Evolutionary conservation across 2,329 filamentous ascomycete genomes (phyloP), one percentile per base, ranked within the genome.

Genomic region (Nemania serpens): DNA sequence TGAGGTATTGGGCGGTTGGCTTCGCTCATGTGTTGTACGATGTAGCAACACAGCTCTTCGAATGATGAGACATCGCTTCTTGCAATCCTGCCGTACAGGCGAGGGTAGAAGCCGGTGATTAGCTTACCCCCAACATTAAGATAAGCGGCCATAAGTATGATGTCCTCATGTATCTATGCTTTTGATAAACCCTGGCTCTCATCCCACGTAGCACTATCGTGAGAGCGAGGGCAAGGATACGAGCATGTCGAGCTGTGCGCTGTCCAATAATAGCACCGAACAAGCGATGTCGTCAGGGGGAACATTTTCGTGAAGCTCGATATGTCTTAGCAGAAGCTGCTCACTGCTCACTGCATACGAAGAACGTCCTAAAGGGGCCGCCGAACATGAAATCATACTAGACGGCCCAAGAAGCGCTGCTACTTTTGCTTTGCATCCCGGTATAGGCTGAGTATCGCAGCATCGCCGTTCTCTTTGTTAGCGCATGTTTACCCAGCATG

Each of bases 401-500:
- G 50, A 42, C 18, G 18, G 33, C 3, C 29, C n/a, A 15, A 47
- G 22, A 51, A 17, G 33, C 22, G 22, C 41, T 33, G 13, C 29
- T 5, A 11, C 29, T 48, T 45, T 15, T 41, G 15, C 17, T 29
- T 34, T 17, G 22, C 10, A 58, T 20, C 20, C 33, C 18, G 20
- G 41, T 25, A 20, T 34, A 36, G 33, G 29, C 39, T 12, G 34
- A 20, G 25, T 1, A 55, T 20, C n/a, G 43, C 13, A 33, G 33
- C 36, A 12, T 12, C 36, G 15, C 11, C 25, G 25, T 34, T 55
- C 46, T 41, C 37, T 36, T 18, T 51, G 53, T 42, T 58, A 36
- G 50, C 54, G 58, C 58, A 63, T 63, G 58, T 54, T 46, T 52
- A 25, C 29, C 34, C 25, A 39, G 39, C 47, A n/a, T 25, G 49